Conservation (phyloP, 1,284 basidiomycete genomes). For the Heterobasidion irregulare region DNA sequence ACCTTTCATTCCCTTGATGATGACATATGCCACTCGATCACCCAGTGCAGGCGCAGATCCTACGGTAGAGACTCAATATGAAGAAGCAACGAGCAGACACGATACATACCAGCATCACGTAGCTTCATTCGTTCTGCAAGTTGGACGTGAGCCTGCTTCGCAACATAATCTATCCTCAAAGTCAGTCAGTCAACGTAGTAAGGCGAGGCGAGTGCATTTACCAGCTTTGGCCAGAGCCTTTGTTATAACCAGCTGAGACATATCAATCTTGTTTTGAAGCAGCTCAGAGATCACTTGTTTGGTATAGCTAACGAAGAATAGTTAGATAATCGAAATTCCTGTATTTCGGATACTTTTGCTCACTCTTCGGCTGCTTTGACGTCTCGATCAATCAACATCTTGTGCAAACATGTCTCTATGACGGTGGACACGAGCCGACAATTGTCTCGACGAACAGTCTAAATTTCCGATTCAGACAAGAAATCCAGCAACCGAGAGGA, state of each 20-base stretch:
- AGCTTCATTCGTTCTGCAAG: slow-evolving; percentile 91
- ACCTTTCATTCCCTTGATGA: slow-evolving; percentile 93
- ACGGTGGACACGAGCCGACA: slow-evolving; percentile 93
- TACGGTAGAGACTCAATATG: slow-evolving; percentile 14
- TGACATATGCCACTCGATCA: slow-evolving; percentile 96
- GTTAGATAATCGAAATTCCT: not conserved
- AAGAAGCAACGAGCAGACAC: not conserved
- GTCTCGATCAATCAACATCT: slow-evolving; percentile 92
- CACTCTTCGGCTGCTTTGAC: slow-evolving; percentile 89
- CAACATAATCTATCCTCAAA: slow-evolving; percentile 62
- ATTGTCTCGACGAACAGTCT: slow-evolving; percentile 96
- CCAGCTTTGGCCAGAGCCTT: slow-evolving; percentile 88
- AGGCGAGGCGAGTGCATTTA: slow-evolving; percentile 23
- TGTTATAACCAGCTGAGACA: slow-evolving; percentile 97
- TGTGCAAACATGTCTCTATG: slow-evolving; percentile 93
- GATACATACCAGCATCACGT: slow-evolving; percentile 72
- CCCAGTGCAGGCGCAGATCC: slow-evolving; percentile 89
- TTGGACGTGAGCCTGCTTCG: slow-evolving; percentile 93
- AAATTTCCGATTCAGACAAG: not conserved
- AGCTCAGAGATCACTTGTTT: slow-evolving; percentile 91
- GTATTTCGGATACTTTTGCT: slow-evolving; percentile 15
- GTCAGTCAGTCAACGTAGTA: not conserved
- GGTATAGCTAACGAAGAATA: slow-evolving; percentile 57
- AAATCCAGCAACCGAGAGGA: slow-evolving; percentile 4
- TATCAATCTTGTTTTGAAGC: slow-evolving; percentile 91